Base-by-base conservation (phyloP, 2,329 filamentous ascomycete species). In the Exserohilum rostratum region DNA sequence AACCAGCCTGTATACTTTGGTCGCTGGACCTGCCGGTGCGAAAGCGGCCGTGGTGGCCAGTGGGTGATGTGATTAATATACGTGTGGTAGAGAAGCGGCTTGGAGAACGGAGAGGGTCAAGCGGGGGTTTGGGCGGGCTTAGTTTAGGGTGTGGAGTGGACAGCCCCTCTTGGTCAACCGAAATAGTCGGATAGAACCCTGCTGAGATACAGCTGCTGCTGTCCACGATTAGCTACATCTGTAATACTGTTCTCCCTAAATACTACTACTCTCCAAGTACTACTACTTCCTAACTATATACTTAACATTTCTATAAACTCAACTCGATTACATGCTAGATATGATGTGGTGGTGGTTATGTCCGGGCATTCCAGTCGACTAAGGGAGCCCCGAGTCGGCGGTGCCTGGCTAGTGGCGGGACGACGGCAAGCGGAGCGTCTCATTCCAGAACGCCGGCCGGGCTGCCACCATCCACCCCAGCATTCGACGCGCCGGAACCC, bases 351-450 rank as follows among this genome's bases (percentile, higher is more conserved):
- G n/a, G n/a, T n/a, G n/a, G n/a, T n/a, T n/a, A n/a, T n/a, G n/a
- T n/a, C n/a, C n/a, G n/a, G n/a, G n/a, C n/a, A n/a, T n/a, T n/a
- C n/a, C n/a, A n/a, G n/a, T n/a, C n/a, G n/a, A n/a, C n/a, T n/a
- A n/a, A n/a, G 46, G 50, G 42, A 46, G 29, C 37, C 33, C 27
- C 29, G 39, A 42, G 39, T 46, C 31, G 15, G 22, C 22, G 34
- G 43, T 46, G 18, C 43, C 27, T 48, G 46, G 18, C 51, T 54
- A 54, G 46, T 46, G 47, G 51, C 51, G 51, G 51, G 46, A 45
- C 35, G 51, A 49, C 46, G 51, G 51, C 33, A 50, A 33, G 52
- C 47, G 46, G 47, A 55, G 52, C 20, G 20, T 40, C 40, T 34
- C 47, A 42, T 42, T 46, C 35, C 40, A 51, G 52, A 46, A 25